phyloP scores from a whole-genome alignment of 2,329 filamentous ascomycete species.

The Penicillium thymicola region DNA sequence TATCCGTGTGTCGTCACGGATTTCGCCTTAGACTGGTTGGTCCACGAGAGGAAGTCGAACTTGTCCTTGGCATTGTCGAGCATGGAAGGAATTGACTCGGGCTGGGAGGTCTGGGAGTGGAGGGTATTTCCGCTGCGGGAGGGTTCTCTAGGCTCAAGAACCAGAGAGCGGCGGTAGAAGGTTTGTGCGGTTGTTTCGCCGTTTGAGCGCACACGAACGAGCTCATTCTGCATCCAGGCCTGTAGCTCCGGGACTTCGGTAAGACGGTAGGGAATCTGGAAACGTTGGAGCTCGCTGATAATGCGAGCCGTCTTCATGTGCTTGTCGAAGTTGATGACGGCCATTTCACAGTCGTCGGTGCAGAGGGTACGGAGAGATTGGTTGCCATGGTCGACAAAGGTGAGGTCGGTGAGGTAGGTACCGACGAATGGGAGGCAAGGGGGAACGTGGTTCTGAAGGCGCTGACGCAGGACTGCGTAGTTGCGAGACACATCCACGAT shows the following conservation, averaged over 20 bases:
- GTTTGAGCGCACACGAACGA: conserved; percentile 67
- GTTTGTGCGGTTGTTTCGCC: conserved; percentile 62
- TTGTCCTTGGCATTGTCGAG: conserved; percentile 47
- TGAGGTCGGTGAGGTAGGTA: conserved; percentile 93
- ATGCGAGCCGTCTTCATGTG: conserved; percentile 92
- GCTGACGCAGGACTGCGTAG: conserved; percentile 78
- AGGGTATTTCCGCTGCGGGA: conserved; percentile 20
- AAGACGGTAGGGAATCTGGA: conserved; percentile 89
- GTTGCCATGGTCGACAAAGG: conserved; percentile 93
- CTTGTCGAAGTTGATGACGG: conserved; percentile 97
- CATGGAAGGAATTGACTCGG: conserved; percentile 32
- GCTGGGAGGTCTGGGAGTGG: conserved; percentile 20
- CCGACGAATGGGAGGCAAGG: conserved; percentile 94
- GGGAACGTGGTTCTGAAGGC: conserved; percentile 79
- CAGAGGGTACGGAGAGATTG: conserved; percentile 76
- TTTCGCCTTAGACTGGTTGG: conserved; percentile 44
- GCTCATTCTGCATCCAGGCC: conserved; percentile 83
- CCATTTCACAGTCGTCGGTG: conserved; percentile 61
- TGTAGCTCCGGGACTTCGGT: conserved; percentile 82
- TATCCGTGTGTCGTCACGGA: conserved; percentile 37
- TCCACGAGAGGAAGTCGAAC: conserved; percentile 53
- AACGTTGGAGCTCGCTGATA: conserved; percentile 90
- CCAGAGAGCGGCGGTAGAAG: conserved; percentile 77
- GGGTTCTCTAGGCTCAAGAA: conserved; percentile 66
- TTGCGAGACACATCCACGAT: conserved; percentile 89